Evolutionary conservation across 495 filamentous ascomycete species (phyloP), one percentile per base, ranked within the genome.

Genomic region (Alectoria sarmentosa): DNA sequence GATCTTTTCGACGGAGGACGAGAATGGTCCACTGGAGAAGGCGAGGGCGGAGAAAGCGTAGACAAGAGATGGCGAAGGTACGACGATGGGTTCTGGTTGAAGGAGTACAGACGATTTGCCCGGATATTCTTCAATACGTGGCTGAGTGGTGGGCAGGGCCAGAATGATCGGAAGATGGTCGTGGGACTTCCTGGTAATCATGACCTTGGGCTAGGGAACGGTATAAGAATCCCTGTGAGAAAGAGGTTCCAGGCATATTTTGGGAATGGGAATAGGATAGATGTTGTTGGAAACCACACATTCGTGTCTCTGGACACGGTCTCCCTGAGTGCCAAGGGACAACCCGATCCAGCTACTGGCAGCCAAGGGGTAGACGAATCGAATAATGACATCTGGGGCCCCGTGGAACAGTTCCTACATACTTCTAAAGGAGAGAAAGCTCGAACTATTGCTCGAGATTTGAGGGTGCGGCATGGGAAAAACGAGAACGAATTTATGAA

Each of bases 1-100:
- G 95, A 99, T 70, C 79, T 99, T 1, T 97, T 99, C 69, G 95
- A 99, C 70, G 95, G 95, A 3, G 95, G 95, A 19, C 82, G 95
- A 69, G 95, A 99, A 76, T 99, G 95, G 95, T 87, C 86, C 61
- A 90, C 90, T 28, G 88, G 83, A 62, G 74, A 79, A 41, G 36
- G 26, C 14, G 60, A 36, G 2, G 46, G 52, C 17, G 54, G 36
- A 14, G 38, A 54, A 19, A 90, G 89, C 61, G 86, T 89, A 0
- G 77, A 91, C 49, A 80, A 84, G 68, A 84, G 81, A 67, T 96
- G 89, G 80, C 84, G 83, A 65, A 83, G 80, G 65, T 95, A 95
- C 66, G 86, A 85, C 13, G 83, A 90, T 65, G 76, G 78, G 21
- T 96, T 87, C 68, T 97, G 92, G 92, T 77, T 91, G 68, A 77